Evolutionary conservation across 345 rosid species (phyloP).

Genomic region (Boechera retrofracta): DNA sequence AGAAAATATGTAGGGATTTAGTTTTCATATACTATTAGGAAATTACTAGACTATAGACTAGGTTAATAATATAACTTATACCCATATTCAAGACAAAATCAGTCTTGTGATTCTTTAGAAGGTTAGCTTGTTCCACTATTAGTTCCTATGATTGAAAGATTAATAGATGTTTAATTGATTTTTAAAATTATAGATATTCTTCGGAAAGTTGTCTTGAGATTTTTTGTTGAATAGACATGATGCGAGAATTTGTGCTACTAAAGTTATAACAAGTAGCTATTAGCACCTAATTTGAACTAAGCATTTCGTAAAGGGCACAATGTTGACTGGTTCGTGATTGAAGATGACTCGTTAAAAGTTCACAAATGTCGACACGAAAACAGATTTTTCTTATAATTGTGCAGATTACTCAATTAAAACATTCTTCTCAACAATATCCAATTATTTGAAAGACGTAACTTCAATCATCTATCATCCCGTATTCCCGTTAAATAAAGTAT

Average conservation of each 20-base stretch:
- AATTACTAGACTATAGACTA: not conserved
- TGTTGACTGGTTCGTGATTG: slow-evolving; percentile 36
- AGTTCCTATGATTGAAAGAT: slow-evolving; percentile 18
- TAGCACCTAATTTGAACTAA: slow-evolving; percentile 30
- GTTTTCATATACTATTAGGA: not conserved
- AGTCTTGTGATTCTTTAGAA: slow-evolving; percentile 28
- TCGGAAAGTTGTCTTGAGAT: slow-evolving; percentile 30
- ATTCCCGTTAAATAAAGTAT: slow-evolving; percentile 30
- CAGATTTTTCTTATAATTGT: not conserved
- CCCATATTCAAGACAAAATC: slow-evolving; percentile 17
- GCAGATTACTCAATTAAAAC: not conserved
- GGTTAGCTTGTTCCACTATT: slow-evolving; percentile 21
- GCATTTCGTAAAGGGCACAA: slow-evolving; percentile 31
- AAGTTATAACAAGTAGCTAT: slow-evolving; percentile 31
- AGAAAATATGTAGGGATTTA: not conserved
- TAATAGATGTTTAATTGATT: slow-evolving; percentile 14
- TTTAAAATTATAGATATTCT: slow-evolving; percentile 23
- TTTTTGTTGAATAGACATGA: slow-evolving; percentile 25
- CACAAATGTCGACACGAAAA: slow-evolving; percentile 13
- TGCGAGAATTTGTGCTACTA: slow-evolving; percentile 28
- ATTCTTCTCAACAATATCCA: not conserved
- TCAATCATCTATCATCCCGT: slow-evolving; percentile 34
- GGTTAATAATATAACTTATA: not conserved
- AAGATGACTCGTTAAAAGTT: slow-evolving; percentile 34
- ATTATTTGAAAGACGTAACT: slow-evolving; percentile 27